Base-by-base conservation (phyloP, 2,329 filamentous ascomycete species). In the Cladosporium phlei region DNA sequence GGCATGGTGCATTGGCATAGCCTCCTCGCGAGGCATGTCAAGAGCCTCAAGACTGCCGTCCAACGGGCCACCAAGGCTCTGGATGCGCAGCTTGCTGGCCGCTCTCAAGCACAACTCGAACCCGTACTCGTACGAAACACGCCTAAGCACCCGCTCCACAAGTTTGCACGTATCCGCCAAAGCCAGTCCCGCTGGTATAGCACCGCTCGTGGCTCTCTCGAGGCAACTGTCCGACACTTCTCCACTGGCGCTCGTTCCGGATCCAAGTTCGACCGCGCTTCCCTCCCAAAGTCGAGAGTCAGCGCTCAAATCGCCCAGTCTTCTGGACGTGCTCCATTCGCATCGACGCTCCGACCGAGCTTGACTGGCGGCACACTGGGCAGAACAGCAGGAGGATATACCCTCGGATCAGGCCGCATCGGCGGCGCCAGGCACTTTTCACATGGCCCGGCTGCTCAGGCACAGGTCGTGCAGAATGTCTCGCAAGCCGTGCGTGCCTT, bases 381-480 rank as follows among this genome's bases (percentile, higher is more conserved):
- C 25, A 82, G 91, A 47, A 88, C 87, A 29, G 87, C 90, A 6
- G 89, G 91, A 55, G 93, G 93, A n/a, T 98, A 98, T 64, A 76
- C 76, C 53, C 70, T 87, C 47, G 61, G 61, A 20, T 79, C 82
- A 39, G 84, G 83, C 24, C 76, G 82, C 37, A 66, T 80, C 49
- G 82, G 86, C 55, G 86, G 85, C 34, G 81, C 83, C 19, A 79
- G 91, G 55, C 91, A 91, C 72, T 97, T 97, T 70, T 94, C 88
- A 1, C 90, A 96, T 69, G 80, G 82, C 1, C 88, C 91, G 1
- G 85, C 87, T 8, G 80, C 84, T 6, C 89, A 88, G 29, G 88
- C 90, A 1, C 88, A 97, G 65, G 88, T 97, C 37, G 80, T 97
- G 42, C 86, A 93, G 66, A 95, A 95, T 67, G 91, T 96, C n/a